Conservation (phyloP, 306 rosid genomes). For the Alnus rubra region DNA sequence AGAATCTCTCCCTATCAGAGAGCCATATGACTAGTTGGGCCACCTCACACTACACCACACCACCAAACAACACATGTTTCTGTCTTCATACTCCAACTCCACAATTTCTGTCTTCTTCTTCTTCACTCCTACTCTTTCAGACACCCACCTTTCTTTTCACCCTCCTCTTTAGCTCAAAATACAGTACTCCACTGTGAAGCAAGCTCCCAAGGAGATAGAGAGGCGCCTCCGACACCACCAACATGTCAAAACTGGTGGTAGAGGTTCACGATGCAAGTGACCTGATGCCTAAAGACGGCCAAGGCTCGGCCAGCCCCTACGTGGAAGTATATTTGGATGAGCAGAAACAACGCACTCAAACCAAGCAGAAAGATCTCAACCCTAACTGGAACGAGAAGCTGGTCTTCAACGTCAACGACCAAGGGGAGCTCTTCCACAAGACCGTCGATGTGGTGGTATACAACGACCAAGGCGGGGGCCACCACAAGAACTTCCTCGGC, state of each 20-base stretch:
- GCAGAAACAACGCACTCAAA: conserved; percentile 57
- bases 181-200: neutral
- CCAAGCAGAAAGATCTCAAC: conserved; percentile 64
- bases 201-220: neutral
- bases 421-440: conserved; percentile 47
- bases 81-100: conserved; percentile 61
- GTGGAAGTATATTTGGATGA: conserved; percentile 65
- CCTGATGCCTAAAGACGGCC: conserved; percentile 81
- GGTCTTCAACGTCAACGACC: conserved; percentile 50
- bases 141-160: conserved; percentile 6
- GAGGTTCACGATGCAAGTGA: conserved; percentile 72
- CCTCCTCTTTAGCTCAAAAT: neutral
- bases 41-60: conserved; percentile 24
- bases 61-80: conserved; percentile 29
- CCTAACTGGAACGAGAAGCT: conserved; percentile 81
- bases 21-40: conserved; percentile 22
- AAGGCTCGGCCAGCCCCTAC: conserved; percentile 75
- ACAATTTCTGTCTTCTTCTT: conserved; percentile 12
- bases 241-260: conserved; percentile 66
- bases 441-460: conserved; percentile 59
- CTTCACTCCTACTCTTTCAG: conserved; percentile 22
- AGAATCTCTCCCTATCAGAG: conserved; percentile 30
- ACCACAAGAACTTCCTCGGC: conserved; percentile 68
- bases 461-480: conserved; percentile 42
- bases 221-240: neutral